Percentiles rank a stretch among this genome's conserved stretches.
phyloP scores from a whole-genome alignment of 805 yeast species.

The Candida caryicola region DNA sequence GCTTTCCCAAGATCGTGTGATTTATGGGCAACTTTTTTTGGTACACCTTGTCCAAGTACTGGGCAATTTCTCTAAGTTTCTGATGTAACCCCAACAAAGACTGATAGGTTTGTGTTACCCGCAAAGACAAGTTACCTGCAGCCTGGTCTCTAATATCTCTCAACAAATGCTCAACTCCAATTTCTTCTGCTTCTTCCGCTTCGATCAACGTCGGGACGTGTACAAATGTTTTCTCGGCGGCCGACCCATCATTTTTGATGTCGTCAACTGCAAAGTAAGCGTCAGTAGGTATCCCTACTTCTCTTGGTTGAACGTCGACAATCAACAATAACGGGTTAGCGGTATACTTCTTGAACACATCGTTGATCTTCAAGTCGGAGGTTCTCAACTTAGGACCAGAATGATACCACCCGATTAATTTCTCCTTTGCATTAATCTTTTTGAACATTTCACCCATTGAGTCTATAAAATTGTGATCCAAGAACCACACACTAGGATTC shows the following conservation, averaged over 20 bases:
- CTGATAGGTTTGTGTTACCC: conserved; percentile 84
- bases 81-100: conserved; percentile 83
- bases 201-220: conserved; percentile 90
- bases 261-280: conserved; percentile 94
- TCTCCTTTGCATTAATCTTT: conserved; percentile 96
- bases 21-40: conserved; percentile 76
- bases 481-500: conserved; percentile 90
- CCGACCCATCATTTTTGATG: conserved; percentile 91
- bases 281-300: conserved; percentile 91
- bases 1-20: conserved; percentile 83
- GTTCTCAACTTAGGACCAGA: conserved; percentile 91
- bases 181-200: conserved; percentile 99
- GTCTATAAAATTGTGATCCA: conserved; percentile 94
- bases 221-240: conserved; percentile 86
- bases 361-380: conserved; percentile 88
- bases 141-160: conserved; percentile 97
- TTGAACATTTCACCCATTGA: conserved; percentile 97
- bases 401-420: conserved; percentile 98
- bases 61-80: conserved; percentile 73
- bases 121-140: conserved; percentile 84
- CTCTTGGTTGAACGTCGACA: conserved; percentile 84
- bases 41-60: conserved; percentile 72
- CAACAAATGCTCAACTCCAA: conserved; percentile 94
- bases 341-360: conserved; percentile 77
- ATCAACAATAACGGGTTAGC: conserved; percentile 79